Percentiles rank a stretch among this genome's conserved stretches.
These are phyloP conservation scores for Quercus bicolor DNA, from an alignment of 306 rosid genomes.

Conservation along the genomic window DNA sequence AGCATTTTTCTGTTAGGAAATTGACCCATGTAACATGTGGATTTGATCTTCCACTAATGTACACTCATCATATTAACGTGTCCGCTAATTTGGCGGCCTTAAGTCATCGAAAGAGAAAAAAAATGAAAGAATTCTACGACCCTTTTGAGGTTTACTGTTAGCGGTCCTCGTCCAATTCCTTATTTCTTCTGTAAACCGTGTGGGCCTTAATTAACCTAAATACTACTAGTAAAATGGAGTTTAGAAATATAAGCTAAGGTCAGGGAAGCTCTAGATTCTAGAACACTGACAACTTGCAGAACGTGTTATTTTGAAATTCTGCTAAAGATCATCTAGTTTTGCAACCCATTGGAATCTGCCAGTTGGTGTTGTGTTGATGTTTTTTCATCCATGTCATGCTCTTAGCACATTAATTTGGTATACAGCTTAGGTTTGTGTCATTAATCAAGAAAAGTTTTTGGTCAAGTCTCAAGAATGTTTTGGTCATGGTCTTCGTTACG, in stretches of 20 bases:
- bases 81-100: neutral
- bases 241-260: constrained; percentile 5
- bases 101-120: constrained; percentile 14
- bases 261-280: constrained; percentile 23
- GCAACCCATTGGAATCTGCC: neutral
- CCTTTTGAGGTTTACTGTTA: neutral
- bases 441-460: constrained; percentile 20
- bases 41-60: neutral
- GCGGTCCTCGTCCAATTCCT: constrained; percentile 29
- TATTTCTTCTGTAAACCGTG: constrained; percentile 30
- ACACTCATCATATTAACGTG: neutral
- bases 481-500: constrained; percentile 23
- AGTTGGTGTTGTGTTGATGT: neutral
- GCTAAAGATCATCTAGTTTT: neutral
- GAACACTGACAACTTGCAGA: constrained; percentile 32
- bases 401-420: constrained; percentile 17
- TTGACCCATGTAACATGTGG: neutral
- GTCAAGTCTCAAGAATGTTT: constrained; percentile 40
- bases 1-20: neutral
- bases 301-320: constrained; percentile 4
- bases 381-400: neutral
- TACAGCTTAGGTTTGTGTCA: constrained; percentile 28
- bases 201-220: constrained; percentile 32
- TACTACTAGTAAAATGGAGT: neutral
- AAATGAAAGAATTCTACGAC: neutral